Conservation (phyloP, 2,329 filamentous ascomycete species). For the Xylariales sp. region DNA sequence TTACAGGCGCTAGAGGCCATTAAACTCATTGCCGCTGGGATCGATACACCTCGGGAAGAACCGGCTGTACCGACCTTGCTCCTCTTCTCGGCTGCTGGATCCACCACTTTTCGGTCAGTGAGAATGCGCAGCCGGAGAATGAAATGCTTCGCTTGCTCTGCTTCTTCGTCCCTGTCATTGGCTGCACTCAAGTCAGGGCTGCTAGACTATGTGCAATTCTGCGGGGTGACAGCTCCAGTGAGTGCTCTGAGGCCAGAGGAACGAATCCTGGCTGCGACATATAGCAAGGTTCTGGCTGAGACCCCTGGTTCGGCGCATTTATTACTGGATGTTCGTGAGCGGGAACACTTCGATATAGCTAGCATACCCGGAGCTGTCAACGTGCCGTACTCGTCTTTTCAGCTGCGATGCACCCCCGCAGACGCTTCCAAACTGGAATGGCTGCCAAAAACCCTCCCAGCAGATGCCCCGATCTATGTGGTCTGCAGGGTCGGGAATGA, state of each 20-base stretch:
- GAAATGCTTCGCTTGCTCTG: slow-evolving; percentile 74
- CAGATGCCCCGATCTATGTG: slow-evolving; percentile 58
- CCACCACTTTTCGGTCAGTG: slow-evolving; percentile 63
- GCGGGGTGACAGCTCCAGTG: slow-evolving; percentile 57
- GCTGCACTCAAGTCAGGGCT: slow-evolving; percentile 59
- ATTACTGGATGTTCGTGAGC: slow-evolving; percentile 79
- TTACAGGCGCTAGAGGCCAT: slow-evolving; percentile 86
- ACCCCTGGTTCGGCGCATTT: slow-evolving; percentile 36
- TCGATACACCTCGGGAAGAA: slow-evolving; percentile 14
- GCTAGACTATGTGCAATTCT: slow-evolving; percentile 83
- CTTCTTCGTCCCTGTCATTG: slow-evolving; percentile 55
- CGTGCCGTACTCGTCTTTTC: slow-evolving; percentile 58
- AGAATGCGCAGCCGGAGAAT: slow-evolving; percentile 64
- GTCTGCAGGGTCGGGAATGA: slow-evolving; percentile 75
- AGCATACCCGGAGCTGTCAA: slow-evolving; percentile 73
- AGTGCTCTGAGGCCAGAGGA: slow-evolving; percentile 57
- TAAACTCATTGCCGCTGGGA: slow-evolving; percentile 62
- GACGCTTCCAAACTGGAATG: slow-evolving; percentile 25
- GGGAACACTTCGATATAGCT: slow-evolving; percentile 78
- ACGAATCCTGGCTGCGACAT: slow-evolving; percentile 62
- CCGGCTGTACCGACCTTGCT: slow-evolving; percentile 32
- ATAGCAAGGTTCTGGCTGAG: slow-evolving; percentile 32
- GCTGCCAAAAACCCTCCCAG: slow-evolving; percentile 33
- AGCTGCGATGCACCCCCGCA: slow-evolving; percentile 18
- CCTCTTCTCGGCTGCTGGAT: slow-evolving; percentile 42